phyloP scores from a whole-genome alignment of 2,329 filamentous ascomycete species.

The Chaetomium globosum region DNA sequence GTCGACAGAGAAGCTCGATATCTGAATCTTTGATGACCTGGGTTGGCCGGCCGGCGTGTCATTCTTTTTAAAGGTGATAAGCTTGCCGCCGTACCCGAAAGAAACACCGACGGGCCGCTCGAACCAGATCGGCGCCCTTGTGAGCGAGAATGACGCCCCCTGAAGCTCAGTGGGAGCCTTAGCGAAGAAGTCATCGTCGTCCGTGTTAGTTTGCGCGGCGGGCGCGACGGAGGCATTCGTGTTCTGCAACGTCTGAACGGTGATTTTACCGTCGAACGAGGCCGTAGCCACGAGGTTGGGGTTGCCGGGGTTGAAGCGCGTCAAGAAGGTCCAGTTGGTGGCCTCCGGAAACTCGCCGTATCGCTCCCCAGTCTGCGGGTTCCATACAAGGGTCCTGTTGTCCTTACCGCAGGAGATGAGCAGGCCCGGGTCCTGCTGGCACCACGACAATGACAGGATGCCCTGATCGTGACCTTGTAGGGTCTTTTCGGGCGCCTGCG shows the following conservation, averaged over 20 bases:
- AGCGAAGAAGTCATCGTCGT: constrained; percentile 95
- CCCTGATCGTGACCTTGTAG: constrained; percentile 93
- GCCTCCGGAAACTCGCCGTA: constrained; percentile 95
- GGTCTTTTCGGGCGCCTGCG: constrained; percentile 87
- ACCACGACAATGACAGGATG: constrained; percentile 94
- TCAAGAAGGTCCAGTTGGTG: constrained; percentile 99
- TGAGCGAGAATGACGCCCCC: constrained; percentile 82
- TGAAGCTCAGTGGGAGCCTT: constrained; percentile 91
- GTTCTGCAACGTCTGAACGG: constrained; percentile 90
- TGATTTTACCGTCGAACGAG: constrained; percentile 95
- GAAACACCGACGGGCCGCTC: constrained; percentile 82
- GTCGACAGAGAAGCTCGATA: constrained; percentile 88
- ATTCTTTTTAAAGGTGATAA: constrained; percentile 72
- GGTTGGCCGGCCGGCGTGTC: constrained; percentile 64
- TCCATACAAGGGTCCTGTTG: constrained; percentile 94
- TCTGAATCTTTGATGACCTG: constrained; percentile 73
- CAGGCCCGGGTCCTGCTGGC: constrained; percentile 83
- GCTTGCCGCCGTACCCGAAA: constrained; percentile 93
- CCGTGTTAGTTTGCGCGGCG: constrained; percentile 68
- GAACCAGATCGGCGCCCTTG: constrained; percentile 86
- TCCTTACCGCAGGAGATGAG: constrained; percentile 95
- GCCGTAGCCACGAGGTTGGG: constrained; percentile 91
- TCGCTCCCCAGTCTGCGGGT: constrained; percentile 83
- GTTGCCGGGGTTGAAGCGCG: constrained; percentile 90
- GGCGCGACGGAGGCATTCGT: constrained; percentile 76